A percentile compares a stretch with the other conserved stretches of the same genome.
These are phyloP conservation scores for Stemphylium lycopersici DNA, from an alignment of 2,329 filamentous ascomycete species.

Conservation along the genomic window DNA sequence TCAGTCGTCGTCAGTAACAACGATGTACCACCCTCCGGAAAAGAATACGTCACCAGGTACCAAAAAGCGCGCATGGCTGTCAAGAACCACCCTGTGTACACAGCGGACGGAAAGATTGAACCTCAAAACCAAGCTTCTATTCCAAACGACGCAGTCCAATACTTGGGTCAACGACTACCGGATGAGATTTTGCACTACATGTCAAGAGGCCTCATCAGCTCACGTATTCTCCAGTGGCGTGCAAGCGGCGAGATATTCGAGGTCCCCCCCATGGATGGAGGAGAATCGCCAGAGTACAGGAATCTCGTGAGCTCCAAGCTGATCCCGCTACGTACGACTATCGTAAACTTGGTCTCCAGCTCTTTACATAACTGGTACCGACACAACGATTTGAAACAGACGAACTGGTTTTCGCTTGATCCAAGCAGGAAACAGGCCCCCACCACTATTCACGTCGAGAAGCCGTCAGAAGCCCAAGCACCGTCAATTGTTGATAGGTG, in stretches of 20 bases:
- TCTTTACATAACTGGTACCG: conserved; percentile 83
- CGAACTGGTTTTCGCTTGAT: conserved; percentile 73
- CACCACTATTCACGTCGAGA: conserved; percentile 66
- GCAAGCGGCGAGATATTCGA: conserved; percentile 79
- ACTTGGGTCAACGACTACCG: conserved; percentile 87
- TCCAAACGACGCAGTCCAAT: conserved; percentile 84
- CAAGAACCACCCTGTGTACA: conserved; percentile 85
- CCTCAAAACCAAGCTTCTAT: conserved; percentile 75
- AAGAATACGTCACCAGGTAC: conserved; percentile 84
- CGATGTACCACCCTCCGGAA: conserved; percentile 75
- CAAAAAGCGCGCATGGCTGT: conserved; percentile 84
- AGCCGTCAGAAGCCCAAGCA: conserved; percentile 56
- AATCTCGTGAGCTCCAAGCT: conserved; percentile 77
- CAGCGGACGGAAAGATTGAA: conserved; percentile 75
- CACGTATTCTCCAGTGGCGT: conserved; percentile 81
- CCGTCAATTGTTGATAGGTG: conserved; percentile 66
- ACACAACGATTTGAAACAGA: conserved; percentile 76
- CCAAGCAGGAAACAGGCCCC: conserved; percentile 47
- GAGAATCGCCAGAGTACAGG: conserved; percentile 79
- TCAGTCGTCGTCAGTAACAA: conserved; percentile 77
- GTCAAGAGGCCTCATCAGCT: conserved; percentile 78
- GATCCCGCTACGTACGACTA: conserved; percentile 74
- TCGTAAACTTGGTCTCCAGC: conserved; percentile 78
- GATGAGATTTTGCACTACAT: conserved; percentile 91
- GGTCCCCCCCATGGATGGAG: conserved; percentile 83